These are phyloP conservation scores for Sporothrix pallida DNA, from an alignment of 2,329 filamentous ascomycete species.

Conservation along the genomic window DNA sequence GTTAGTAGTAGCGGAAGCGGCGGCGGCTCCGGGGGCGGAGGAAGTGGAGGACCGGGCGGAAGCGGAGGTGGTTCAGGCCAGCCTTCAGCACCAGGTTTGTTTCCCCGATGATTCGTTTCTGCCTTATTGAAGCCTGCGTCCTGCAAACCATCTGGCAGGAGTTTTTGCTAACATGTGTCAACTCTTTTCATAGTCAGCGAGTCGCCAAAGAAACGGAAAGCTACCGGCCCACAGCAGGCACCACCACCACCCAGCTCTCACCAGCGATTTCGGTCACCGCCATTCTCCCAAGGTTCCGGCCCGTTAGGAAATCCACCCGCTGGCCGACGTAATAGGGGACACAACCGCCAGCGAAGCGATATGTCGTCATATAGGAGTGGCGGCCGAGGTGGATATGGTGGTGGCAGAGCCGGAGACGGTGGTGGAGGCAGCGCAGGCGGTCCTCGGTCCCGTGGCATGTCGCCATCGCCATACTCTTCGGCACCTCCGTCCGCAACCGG, in stretches of 20 bases:
- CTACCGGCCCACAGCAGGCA: slow-evolving; percentile 60
- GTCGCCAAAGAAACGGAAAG: slow-evolving; percentile 86
- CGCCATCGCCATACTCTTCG: slow-evolving; percentile 44
- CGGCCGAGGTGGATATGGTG: slow-evolving; percentile 35
- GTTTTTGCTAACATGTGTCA: background rate
- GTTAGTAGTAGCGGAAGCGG: background rate
- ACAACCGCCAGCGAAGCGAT: slow-evolving; percentile 70
- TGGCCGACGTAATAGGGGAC: slow-evolving; percentile 59
- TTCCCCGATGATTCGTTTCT: background rate
- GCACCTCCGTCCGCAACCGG: slow-evolving; percentile 44
- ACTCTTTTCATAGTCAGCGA: slow-evolving; percentile 50
- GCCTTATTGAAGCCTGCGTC: too few relatives aligned
- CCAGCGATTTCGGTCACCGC: slow-evolving; percentile 58
- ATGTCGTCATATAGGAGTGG: slow-evolving; percentile 56
- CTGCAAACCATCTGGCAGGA: too few relatives aligned
- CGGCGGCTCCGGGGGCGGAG: slow-evolving; percentile 57
- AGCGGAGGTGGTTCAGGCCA: slow-evolving; percentile 26
- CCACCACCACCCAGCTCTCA: slow-evolving; percentile 55
- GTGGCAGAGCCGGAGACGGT: slow-evolving; percentile 21
- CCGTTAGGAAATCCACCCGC: slow-evolving; percentile 59
- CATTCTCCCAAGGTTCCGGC: slow-evolving; percentile 56
- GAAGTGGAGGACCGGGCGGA: slow-evolving; percentile 52
- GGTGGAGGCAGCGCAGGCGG: background rate
- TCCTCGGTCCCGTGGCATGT: slow-evolving; percentile 44
- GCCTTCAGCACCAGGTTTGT: slow-evolving; percentile 31